These are phyloP conservation scores for Cyberlindnera lachancei DNA, from an alignment of 805 yeast species.

Conservation along the genomic window DNA sequence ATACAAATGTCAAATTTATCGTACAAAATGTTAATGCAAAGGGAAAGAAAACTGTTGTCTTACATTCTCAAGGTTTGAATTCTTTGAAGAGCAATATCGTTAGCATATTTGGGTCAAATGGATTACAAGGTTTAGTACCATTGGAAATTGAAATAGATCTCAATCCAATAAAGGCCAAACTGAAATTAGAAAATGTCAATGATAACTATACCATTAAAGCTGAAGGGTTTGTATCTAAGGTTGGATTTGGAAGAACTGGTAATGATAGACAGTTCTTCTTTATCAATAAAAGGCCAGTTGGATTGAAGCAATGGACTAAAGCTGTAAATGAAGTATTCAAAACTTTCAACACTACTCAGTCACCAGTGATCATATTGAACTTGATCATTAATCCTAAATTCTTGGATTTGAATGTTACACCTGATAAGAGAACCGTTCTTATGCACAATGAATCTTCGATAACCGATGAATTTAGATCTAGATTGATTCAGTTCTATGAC, in stretches of 20 bases:
- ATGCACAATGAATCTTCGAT: conserved; percentile 60
- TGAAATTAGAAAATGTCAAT: conserved; percentile 6
- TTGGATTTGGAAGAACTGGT: conserved; percentile 65
- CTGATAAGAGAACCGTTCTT: conserved; percentile 75
- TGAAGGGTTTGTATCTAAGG: conserved; percentile 64
- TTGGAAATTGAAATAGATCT: conserved; percentile 37
- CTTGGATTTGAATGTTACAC: conserved; percentile 84
- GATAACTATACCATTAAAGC: conserved; percentile 31
- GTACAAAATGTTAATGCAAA: conserved; percentile 44
- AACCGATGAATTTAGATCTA: conserved; percentile 45
- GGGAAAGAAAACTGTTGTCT: conserved; percentile 44
- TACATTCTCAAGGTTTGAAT: conserved; percentile 49
- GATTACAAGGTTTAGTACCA: conserved; percentile 48
- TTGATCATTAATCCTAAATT: conserved; percentile 41
- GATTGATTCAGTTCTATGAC: conserved; percentile 41
- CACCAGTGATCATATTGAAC: conserved; percentile 63
- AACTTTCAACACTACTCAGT: conserved; percentile 62
- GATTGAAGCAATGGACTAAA: conserved; percentile 45
- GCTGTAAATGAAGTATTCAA: conserved; percentile 69
- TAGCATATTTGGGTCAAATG: conserved; percentile 64
- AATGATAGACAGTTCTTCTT: conserved; percentile 70
- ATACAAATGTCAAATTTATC: conserved; percentile 47
- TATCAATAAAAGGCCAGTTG: conserved; percentile 72
- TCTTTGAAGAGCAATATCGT: conserved; percentile 50
- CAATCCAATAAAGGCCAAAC: conserved; percentile 18